These are phyloP conservation scores for Fusarium sp. DNA, from an alignment of 2,329 filamentous ascomycete species.

Conservation along the genomic window DNA sequence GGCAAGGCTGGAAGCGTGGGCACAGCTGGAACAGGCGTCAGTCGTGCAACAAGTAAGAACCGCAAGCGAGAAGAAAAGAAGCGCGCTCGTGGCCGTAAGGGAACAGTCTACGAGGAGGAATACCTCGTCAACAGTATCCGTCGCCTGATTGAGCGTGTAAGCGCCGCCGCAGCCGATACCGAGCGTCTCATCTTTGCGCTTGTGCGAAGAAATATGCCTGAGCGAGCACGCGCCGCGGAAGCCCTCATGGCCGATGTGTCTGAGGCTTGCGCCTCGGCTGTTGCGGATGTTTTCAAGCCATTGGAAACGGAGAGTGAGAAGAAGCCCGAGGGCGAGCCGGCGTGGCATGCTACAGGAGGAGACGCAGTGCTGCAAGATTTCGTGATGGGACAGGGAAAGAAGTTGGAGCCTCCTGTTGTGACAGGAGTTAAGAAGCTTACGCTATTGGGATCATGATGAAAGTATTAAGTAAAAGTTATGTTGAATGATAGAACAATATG, in stretches of 20 bases:
- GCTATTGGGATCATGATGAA: slow-evolving; percentile 57
- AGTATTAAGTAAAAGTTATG: slow-evolving; percentile 10
- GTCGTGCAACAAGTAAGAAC: slow-evolving; percentile 87
- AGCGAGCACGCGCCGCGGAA: slow-evolving; percentile 84
- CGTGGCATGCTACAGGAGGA: slow-evolving; percentile 57
- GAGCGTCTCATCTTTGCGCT: slow-evolving; percentile 80
- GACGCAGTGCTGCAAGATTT: slow-evolving; percentile 65
- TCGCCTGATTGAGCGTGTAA: slow-evolving; percentile 84
- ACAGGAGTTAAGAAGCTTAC: slow-evolving; percentile 61
- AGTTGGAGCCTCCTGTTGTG: slow-evolving; percentile 62
- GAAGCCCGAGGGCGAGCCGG: slow-evolving; percentile 35
- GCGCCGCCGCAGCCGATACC: slow-evolving; percentile 77
- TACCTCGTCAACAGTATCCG: slow-evolving; percentile 91
- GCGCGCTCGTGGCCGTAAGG: slow-evolving; percentile 92
- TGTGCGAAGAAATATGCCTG: slow-evolving; percentile 84
- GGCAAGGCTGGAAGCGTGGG: slow-evolving; percentile 72
- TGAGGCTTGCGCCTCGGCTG: slow-evolving; percentile 72
- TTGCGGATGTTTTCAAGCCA: slow-evolving; percentile 74
- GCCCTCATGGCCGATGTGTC: slow-evolving; percentile 78
- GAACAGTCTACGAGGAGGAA: slow-evolving; percentile 97
- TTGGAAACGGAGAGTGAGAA: slow-evolving; percentile 29
- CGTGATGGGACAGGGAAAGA: slow-evolving; percentile 58
- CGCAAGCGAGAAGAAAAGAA: slow-evolving; percentile 92
- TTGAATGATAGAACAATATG: slow-evolving; percentile 19
- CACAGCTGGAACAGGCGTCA: slow-evolving; percentile 78